phyloP scores from a whole-genome alignment of 345 rosid species.

The Sisymbrium irio region DNA sequence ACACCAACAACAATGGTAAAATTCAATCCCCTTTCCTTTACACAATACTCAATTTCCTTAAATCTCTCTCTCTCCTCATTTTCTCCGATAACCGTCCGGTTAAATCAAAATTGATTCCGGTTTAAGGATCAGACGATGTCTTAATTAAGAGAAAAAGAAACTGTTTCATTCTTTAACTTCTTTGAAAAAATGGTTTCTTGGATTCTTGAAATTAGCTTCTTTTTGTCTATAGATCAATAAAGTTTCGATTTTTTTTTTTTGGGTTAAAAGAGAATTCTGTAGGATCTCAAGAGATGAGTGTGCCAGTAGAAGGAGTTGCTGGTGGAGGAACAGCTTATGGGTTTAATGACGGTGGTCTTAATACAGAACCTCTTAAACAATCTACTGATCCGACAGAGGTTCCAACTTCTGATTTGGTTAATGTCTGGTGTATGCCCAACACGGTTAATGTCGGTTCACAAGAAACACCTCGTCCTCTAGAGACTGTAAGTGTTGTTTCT shows the following conservation, averaged over 20 bases:
- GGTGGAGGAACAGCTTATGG: slow-evolving; percentile 99
- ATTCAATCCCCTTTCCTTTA: neutral
- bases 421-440: slow-evolving; percentile 89
- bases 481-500: slow-evolving; percentile 56
- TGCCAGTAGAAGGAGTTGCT: slow-evolving; percentile 94
- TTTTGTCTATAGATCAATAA: neutral
- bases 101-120: no score
- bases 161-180: no score
- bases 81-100: no score
- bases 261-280: neutral
- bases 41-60: no score
- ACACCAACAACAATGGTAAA: slow-evolving; percentile 11
- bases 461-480: slow-evolving; percentile 76
- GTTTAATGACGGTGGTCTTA: slow-evolving; percentile 62
- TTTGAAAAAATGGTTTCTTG: no score
- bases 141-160: no score
- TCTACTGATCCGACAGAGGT: slow-evolving; percentile 60
- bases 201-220: neutral
- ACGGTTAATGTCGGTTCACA: slow-evolving; percentile 76
- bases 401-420: slow-evolving; percentile 69
- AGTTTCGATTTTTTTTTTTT: no score
- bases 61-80: no score
- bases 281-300: slow-evolving; percentile 27
- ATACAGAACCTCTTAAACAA: slow-evolving; percentile 42
- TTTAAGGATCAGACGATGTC: no score